Evolutionary conservation across 257 asterid genomes (phyloP).

Genomic region (Catharanthus roseus): DNA sequence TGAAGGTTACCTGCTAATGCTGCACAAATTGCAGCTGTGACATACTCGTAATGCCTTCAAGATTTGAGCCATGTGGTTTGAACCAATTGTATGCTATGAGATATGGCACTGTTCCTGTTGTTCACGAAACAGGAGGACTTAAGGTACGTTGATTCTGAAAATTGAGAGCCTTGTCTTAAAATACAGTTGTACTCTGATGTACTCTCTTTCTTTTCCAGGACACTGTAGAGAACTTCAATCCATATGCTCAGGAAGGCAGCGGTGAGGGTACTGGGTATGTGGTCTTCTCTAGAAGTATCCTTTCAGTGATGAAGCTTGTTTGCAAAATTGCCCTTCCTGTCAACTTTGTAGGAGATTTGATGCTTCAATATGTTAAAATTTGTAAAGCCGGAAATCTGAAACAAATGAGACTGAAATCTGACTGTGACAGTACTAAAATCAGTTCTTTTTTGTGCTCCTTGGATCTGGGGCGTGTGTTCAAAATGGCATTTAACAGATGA

Average conservation of each 20-base stretch:
- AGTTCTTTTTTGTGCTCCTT: neutral
- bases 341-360: neutral
- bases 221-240: slow-evolving; percentile 72
- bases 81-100: slow-evolving; percentile 94
- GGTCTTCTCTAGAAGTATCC: slow-evolving; percentile 10
- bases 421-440: neutral
- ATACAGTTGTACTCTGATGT: neutral
- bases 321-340: neutral
- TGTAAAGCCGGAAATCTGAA: neutral
- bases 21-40: slow-evolving; percentile 64
- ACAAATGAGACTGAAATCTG: too few species aligned
- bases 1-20: slow-evolving; percentile 6
- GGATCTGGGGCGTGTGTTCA: neutral
- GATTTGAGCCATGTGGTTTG: slow-evolving; percentile 97
- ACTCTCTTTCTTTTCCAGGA: slow-evolving; percentile 41
- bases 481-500: neutral
- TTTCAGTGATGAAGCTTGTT: neutral
- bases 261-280: slow-evolving; percentile 97
- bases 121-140: slow-evolving; percentile 92
- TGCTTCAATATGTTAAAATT: neutral
- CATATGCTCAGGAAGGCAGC: slow-evolving; percentile 56
- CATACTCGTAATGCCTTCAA: slow-evolving; percentile 85
- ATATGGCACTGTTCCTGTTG: slow-evolving; percentile 91
- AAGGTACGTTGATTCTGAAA: slow-evolving; percentile 45
- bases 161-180: neutral